Base-by-base conservation (phyloP, 106 monocot species). In the Narthecium ossifragum region DNA sequence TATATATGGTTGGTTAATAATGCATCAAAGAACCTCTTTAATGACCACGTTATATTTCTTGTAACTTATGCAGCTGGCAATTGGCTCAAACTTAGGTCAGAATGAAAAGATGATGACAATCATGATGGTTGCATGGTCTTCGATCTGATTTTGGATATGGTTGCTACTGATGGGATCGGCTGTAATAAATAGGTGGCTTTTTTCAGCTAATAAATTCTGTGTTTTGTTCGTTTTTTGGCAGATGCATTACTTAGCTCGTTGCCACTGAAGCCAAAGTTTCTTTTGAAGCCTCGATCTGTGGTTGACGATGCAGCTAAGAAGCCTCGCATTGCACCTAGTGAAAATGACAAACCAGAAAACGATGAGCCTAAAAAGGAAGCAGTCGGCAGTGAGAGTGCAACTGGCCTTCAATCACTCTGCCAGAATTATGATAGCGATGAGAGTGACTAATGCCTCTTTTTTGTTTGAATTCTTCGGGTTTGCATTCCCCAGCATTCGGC, bases 401-500 rank as follows among this genome's bases (percentile, higher is more conserved):
- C 32, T 11, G 57, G 32, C 7, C 34, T 57, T 30, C 34, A 18
- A 6, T 57, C 57, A 18, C 57, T 57, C 15, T 57, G 57, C 21
- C 57, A 57, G 21, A 36, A 57, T 22, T 57, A 57, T 34, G 57
- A 36, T 0, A 57, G 57, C 21, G 57, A 57, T 37, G 57, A 57
- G 22, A 57, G 57, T 32, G 34, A 57, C 10, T 57, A 21, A 57
- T 57, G 33, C 28, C 1, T 10, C 12, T 0, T 29, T 8, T 5
- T 5, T n/a, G n/a, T n/a, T n/a, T n/a, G n/a, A n/a, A n/a, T n/a
- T n/a, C n/a, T n/a, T n/a, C n/a, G n/a, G n/a, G n/a, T n/a, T n/a
- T n/a, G n/a, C n/a, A n/a, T n/a, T n/a, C n/a, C n/a, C n/a, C n/a
- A n/a, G n/a, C n/a, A n/a, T n/a, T n/a, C n/a, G n/a, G n/a, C n/a